Base-by-base conservation (phyloP, 768 basidiomycete genomes). In the Russula earlei region DNA sequence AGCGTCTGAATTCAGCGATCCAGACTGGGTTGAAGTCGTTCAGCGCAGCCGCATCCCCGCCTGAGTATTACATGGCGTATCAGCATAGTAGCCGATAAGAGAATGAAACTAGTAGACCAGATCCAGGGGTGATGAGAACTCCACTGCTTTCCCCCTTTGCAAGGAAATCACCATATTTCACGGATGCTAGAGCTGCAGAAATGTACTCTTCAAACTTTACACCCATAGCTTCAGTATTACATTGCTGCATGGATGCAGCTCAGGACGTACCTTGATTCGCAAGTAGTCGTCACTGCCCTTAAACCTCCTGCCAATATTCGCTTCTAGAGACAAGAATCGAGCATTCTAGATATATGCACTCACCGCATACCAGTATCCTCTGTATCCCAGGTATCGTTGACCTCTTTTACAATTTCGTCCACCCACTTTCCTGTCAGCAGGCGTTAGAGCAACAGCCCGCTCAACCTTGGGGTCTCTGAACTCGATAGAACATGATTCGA, bases 341-440 rank as follows among this genome's bases (percentile, higher is more conserved):
- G 14, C 17, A 52, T 40, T 31, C 27, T n/a, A n/a, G 37, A 44
- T 60, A 45, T 38, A 76, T 84, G 46, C 63, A 89, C 83, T 83
- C 82, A 77, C 93, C 80, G 27, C 76, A 48, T 42, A 70, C 64
- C 2, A 78, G 75, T 52, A 75, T 87, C 85, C 10, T 72, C 72
- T 4, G 83, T 80, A 54, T 81, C 78, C 85, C 86, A 94, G 8
- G 78, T 78, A 49, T 87, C 83, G 58, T 90, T 90, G 11, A 95
- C 91, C 59, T 91, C 90, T 51, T 77, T 81, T 38, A 94, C 79
- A 54, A 95, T 83, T 62, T 95, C 92, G 65, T 98, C 94, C 80
- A 98, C 91, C 96, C 96, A 99, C 68, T 90, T 94, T n/a, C 56
- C 95, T 75, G 68, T 98, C 96, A 0, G 94, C 91, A 0, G 96